Evolutionary conservation across 2,329 filamentous ascomycete species (phyloP).

Genomic region (Lasiodiplodia citricola): DNA sequence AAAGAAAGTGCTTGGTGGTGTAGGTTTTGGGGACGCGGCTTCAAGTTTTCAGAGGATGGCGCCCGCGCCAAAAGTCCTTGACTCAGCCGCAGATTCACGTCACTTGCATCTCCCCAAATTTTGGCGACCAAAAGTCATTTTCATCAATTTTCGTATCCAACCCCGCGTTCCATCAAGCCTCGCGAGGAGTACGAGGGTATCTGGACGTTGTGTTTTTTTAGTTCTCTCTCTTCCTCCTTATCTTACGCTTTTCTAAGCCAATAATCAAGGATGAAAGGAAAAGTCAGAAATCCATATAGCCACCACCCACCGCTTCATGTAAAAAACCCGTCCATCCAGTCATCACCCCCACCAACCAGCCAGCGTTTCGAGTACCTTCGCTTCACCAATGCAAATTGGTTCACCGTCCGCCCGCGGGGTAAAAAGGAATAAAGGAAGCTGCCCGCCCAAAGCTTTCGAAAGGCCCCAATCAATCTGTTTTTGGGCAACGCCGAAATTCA

Average conservation of each 20-base stretch:
- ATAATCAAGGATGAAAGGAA: not conserved
- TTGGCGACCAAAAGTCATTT: slow-evolving; percentile 22
- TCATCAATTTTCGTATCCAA: slow-evolving; percentile 3
- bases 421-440: not conserved
- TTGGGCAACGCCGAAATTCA: slow-evolving; percentile 22
- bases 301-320: not conserved
- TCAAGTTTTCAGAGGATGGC: not conserved
- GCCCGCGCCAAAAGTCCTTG: slow-evolving; percentile 4
- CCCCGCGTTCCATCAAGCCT: not conserved
- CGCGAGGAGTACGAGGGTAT: not conserved
- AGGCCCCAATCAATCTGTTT: slow-evolving; percentile 20
- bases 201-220: not conserved
- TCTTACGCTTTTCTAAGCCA: not conserved
- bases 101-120: not conserved
- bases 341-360: not conserved
- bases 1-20: not conserved
- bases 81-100: not conserved
- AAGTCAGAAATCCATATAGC: not conserved
- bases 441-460: not conserved
- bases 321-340: not conserved
- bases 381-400: slow-evolving; percentile 3
- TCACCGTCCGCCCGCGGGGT: not conserved
- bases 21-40: not conserved
- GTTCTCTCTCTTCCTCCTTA: not conserved
- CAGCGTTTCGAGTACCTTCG: slow-evolving; percentile 5